Conservation (phyloP, 805 yeast genomes). For the Ogataea methanolica region DNA sequence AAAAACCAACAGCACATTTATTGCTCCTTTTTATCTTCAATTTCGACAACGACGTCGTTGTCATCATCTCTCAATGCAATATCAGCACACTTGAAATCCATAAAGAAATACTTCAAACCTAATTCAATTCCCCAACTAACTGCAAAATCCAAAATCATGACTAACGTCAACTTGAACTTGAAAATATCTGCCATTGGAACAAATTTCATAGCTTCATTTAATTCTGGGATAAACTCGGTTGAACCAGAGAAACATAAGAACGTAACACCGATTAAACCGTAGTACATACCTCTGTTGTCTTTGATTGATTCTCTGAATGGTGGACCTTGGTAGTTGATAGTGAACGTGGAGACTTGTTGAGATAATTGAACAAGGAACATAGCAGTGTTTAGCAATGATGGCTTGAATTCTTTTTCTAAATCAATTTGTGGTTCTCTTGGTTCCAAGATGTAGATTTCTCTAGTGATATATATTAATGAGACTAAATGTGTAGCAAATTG, state of each 20-base stretch:
- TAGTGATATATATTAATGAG: constrained; percentile 76
- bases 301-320: constrained; percentile 90
- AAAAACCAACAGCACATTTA: too few relatives aligned
- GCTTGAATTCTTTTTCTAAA: constrained; percentile 80
- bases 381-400: constrained; percentile 92
- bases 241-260: constrained; percentile 86
- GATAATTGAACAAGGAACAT: constrained; percentile 91
- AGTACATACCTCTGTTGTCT: constrained; percentile 95
- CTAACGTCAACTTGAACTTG: constrained; percentile 69
- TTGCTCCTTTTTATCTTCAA: constrained; percentile 3
- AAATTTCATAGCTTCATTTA: constrained; percentile 86
- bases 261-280: constrained; percentile 88
- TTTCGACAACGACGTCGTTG: constrained; percentile 5
- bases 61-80: constrained; percentile 53
- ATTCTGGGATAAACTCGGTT: constrained; percentile 90
- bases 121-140: constrained; percentile 75
- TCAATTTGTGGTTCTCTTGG: constrained; percentile 91
- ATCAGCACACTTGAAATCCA: constrained; percentile 90
- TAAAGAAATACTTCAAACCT: constrained; percentile 76
- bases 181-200: constrained; percentile 77
- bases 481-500: constrained; percentile 92
- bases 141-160: constrained; percentile 71
- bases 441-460: constrained; percentile 79
- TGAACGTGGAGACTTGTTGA: constrained; percentile 96
- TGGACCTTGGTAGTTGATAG: constrained; percentile 94